Percentiles rank a stretch among this genome's conserved stretches.
These are phyloP conservation scores for Penicillium parvum DNA, from an alignment of 495 filamentous ascomycete species.

Conservation along the genomic window DNA sequence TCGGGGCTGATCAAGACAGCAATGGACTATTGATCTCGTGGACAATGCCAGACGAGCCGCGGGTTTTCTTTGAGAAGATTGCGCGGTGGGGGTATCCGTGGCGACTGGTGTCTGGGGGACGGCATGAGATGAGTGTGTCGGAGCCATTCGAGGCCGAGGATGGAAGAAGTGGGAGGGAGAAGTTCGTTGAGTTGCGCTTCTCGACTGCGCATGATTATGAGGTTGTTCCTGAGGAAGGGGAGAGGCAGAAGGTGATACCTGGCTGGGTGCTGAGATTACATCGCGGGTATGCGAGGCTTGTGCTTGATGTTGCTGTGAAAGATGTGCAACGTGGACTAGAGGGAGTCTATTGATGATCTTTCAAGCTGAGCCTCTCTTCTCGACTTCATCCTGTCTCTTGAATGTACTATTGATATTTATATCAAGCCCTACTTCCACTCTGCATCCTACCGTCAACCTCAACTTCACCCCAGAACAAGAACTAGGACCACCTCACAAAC, in stretches of 20 bases:
- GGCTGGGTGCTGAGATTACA: constrained; percentile 25
- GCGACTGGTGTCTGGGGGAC: constrained; percentile 31
- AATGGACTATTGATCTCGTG: constrained; percentile 25
- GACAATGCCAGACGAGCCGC: constrained; percentile 19
- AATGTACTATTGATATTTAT: too few species aligned
- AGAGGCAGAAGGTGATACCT: constrained; percentile 28
- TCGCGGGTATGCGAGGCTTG: constrained; percentile 26
- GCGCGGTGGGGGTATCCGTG: constrained; percentile 32
- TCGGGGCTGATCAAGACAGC: constrained; percentile 5
- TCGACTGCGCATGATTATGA: constrained; percentile 32
- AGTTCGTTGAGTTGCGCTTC: constrained; percentile 31
- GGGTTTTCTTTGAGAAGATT: constrained; percentile 30
- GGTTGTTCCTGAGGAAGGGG: constrained; percentile 19
- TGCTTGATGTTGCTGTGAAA: constrained; percentile 22
- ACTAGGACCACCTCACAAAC: constrained; percentile 3
- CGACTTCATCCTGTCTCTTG: too few species aligned
- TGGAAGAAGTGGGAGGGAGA: constrained; percentile 5
- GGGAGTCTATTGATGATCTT: not conserved
- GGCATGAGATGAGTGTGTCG: constrained; percentile 34
- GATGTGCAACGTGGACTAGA: constrained; percentile 10
- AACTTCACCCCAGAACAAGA: not conserved
- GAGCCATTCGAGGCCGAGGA: constrained; percentile 19
- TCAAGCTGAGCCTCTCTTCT: not conserved
- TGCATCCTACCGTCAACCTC: not conserved
- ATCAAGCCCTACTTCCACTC: too few species aligned